Conservation (phyloP, 1,284 basidiomycete genomes). For the Cutaneotrichosporon sp. region DNA sequence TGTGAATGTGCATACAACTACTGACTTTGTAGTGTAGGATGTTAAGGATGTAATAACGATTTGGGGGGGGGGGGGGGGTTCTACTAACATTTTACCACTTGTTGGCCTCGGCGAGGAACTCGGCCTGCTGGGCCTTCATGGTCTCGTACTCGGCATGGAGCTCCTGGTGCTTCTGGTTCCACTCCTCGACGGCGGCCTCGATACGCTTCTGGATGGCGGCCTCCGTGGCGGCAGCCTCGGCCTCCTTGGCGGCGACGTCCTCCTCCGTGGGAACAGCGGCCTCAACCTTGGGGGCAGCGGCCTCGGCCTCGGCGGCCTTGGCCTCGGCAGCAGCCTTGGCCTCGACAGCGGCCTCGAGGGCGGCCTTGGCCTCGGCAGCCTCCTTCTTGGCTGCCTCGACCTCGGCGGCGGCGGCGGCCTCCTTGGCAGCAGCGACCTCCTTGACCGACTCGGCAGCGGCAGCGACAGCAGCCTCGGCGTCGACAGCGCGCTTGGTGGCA, state of each 20-base stretch:
- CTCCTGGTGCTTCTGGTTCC: slow-evolving; percentile 1
- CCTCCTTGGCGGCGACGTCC: slow-evolving; percentile 5
- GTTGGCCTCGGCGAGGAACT: slow-evolving; percentile 10
- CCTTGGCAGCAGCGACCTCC: slow-evolving; percentile 2
- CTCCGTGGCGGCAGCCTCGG: slow-evolving; percentile 1
- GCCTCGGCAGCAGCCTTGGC: slow-evolving; percentile 1
- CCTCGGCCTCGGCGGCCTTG: neutral
- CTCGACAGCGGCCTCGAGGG: neutral
- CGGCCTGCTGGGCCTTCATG: slow-evolving; percentile 7
- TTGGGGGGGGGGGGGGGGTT: neutral
- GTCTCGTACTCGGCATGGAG: slow-evolving; percentile 2
- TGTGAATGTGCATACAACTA: slow-evolving; percentile 8
- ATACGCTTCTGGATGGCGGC: slow-evolving; percentile 5
- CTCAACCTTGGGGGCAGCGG: neutral
- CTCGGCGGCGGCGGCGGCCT: neutral
- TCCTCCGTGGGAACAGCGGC: neutral
- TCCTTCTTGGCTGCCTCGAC: slow-evolving; percentile 4
- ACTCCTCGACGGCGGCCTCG: slow-evolving; percentile 5
- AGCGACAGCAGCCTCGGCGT: slow-evolving; percentile 1
- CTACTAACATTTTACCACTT: slow-evolving; percentile 11
- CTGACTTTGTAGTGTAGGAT: neutral
- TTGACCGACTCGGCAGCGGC: neutral
- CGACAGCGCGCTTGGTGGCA: neutral
- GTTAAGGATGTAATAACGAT: neutral
- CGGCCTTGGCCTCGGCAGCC: slow-evolving; percentile 2